A percentile compares a stretch with the other conserved stretches of the same genome.
Conservation (phyloP, 768 basidiomycete species). For the Naganishia antarctica region DNA sequence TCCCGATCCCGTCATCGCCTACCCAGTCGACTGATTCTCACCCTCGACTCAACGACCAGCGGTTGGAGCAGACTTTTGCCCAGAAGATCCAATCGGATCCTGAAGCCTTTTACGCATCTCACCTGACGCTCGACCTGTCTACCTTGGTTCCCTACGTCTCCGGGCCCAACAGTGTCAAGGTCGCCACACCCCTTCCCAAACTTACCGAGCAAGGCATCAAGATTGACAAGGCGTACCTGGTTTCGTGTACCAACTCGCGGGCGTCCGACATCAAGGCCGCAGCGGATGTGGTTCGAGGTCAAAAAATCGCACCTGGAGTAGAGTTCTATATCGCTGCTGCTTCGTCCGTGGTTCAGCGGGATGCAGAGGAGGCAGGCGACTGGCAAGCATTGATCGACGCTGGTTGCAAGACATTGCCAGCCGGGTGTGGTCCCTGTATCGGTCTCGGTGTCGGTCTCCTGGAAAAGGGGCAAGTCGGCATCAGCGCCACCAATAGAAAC, state of each 20-base stretch:
- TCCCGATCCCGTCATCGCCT: conserved; percentile 43
- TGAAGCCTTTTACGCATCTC: conserved; percentile 74
- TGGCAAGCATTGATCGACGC: conserved; percentile 82
- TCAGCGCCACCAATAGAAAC: conserved; percentile 96
- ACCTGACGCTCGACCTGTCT: conserved; percentile 84
- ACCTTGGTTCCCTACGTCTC: conserved; percentile 92
- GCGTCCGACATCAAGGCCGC: conserved; percentile 90
- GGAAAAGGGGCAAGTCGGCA: conserved; percentile 90
- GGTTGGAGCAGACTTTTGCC: conserved; percentile 63
- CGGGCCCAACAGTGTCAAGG: conserved; percentile 94
- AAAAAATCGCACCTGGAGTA: conserved; percentile 73
- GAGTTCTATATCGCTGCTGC: conserved; percentile 98
- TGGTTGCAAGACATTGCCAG: conserved; percentile 86
- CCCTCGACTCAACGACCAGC: conserved; percentile 72
- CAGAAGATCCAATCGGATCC: conserved; percentile 61
- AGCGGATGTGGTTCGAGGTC: conserved; percentile 77
- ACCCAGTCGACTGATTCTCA: conserved; percentile 68
- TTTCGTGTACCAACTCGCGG: conserved; percentile 95
- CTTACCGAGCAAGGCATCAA: conserved; percentile 67
- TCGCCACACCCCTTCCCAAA: conserved; percentile 86
- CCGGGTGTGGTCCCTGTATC: conserved; percentile 97
- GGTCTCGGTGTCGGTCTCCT: conserved; percentile 87
- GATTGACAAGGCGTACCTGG: conserved; percentile 96
- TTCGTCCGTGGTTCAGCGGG: conserved; percentile 82
- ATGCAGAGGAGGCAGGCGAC: conserved; percentile 75